Conservation (phyloP, 2,329 filamentous ascomycete species). For the Botrytis aclada region DNA sequence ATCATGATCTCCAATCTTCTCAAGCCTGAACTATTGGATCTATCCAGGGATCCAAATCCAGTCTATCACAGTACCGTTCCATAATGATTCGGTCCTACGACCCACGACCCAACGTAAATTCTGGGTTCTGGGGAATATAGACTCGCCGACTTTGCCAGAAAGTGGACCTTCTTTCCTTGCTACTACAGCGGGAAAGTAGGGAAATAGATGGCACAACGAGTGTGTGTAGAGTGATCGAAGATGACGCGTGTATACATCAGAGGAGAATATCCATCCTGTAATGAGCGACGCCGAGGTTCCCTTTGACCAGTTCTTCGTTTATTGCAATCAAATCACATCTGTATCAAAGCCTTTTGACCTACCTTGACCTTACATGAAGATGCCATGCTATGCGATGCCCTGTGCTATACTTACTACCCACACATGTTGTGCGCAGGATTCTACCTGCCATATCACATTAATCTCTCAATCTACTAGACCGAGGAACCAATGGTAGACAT, state of each 20-base stretch:
- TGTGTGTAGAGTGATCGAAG: slow-evolving; percentile 4
- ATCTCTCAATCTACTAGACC: not conserved
- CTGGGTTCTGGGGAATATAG: slow-evolving; percentile 9
- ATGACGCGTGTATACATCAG: slow-evolving; percentile 16
- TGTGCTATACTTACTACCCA: not conserved
- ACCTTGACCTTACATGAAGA: slow-evolving; percentile 8
- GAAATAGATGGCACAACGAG: not conserved
- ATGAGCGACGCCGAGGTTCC: slow-evolving; percentile 11
- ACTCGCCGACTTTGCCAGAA: slow-evolving; percentile 8
- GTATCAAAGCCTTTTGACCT: not conserved
- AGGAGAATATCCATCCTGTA: slow-evolving; percentile 14
- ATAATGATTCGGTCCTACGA: slow-evolving; percentile 11
- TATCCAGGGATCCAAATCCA: not conserved
- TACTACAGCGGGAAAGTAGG: slow-evolving; percentile 2
- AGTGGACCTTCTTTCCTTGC: not conserved
- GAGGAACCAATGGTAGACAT: not conserved
- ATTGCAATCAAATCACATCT: not conserved
- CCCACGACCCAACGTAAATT: slow-evolving; percentile 7
- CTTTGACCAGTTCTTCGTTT: slow-evolving; percentile 2
- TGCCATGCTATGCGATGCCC: slow-evolving; percentile 11
- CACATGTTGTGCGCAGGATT: slow-evolving; percentile 10
- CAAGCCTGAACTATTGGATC: slow-evolving; percentile 7
- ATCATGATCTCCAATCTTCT: not conserved
- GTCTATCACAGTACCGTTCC: slow-evolving; percentile 2
- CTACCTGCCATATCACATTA: not conserved